Percentiles rank a stretch among this genome's conserved stretches.
Conservation (phyloP, 1,284 basidiomycete species). For the Cryptococcus hybrid region DNA sequence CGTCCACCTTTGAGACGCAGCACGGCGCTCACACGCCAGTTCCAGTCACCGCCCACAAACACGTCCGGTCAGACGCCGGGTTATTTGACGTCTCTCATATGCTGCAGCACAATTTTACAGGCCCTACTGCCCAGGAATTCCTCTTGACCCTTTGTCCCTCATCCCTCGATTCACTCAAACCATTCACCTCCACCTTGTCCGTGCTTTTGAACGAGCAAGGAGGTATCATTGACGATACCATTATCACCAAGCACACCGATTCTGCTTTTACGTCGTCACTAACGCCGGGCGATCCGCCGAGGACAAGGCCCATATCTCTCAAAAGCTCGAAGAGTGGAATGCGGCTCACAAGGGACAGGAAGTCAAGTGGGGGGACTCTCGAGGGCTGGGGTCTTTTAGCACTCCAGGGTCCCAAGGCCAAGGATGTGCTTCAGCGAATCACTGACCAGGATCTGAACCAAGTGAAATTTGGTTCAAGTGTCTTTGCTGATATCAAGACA, state of each 20-base stretch:
- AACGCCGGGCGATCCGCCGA: constrained; percentile 85
- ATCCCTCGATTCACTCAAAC: constrained; percentile 64
- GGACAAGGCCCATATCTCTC: constrained; percentile 75
- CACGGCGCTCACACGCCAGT: neutral
- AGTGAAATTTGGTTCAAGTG: constrained; percentile 53
- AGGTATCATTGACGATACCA: constrained; percentile 90
- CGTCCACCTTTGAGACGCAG: neutral
- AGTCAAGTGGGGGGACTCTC: constrained; percentile 75
- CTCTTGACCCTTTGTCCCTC: constrained; percentile 83
- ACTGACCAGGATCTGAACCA: constrained; percentile 72
- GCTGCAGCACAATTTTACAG: constrained; percentile 84
- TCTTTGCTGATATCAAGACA: constrained; percentile 7
- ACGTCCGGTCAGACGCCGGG: constrained; percentile 79
- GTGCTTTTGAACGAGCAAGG: constrained; percentile 85
- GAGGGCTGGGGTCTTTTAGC: constrained; percentile 87
- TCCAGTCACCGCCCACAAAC: constrained; percentile 84
- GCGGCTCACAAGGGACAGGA: constrained; percentile 55
- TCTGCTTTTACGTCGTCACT: constrained; percentile 89
- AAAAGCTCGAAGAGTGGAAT: constrained; percentile 74
- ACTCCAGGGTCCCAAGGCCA: constrained; percentile 85
- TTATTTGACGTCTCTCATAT: constrained; percentile 99
- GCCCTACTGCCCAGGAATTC: constrained; percentile 70
- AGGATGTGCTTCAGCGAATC: constrained; percentile 69
- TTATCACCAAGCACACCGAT: constrained; percentile 81
- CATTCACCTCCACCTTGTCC: constrained; percentile 75